Conservation (phyloP, 495 filamentous ascomycete genomes). For the Neurospora pannonica region DNA sequence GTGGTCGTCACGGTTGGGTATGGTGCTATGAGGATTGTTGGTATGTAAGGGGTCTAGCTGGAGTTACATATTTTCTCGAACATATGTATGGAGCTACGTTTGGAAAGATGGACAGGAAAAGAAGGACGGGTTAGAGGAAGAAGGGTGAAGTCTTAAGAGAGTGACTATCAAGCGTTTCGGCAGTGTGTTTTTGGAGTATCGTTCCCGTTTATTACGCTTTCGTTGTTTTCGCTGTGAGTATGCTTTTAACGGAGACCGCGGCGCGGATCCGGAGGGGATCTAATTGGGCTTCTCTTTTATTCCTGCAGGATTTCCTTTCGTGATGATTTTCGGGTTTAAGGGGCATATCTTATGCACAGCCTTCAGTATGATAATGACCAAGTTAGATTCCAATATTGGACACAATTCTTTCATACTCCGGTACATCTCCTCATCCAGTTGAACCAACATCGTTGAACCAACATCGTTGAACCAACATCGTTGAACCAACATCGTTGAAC, state of each 20-base stretch:
- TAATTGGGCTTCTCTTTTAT: background rate
- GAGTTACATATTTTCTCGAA: too few relatives aligned
- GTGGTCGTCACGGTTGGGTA: conserved; percentile 87
- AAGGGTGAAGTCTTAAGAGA: background rate
- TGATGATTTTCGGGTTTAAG: background rate
- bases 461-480: background rate
- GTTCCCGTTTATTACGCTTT: background rate
- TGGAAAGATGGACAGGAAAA: background rate
- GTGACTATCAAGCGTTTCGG: background rate
- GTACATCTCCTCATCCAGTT: background rate
- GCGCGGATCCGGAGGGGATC: background rate
- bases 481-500: background rate
- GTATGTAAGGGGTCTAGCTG: too few relatives aligned
- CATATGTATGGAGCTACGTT: background rate
- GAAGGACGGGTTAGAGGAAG: conserved; percentile 1
- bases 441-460: background rate
- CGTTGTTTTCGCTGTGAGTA: background rate
- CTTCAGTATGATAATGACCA: background rate
- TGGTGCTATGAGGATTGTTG: conserved; percentile 70
- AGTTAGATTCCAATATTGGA: background rate
- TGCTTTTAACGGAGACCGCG: background rate
- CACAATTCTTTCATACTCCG: background rate
- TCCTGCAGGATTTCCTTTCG: background rate
- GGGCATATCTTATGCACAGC: background rate
- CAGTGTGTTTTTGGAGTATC: background rate